Evolutionary conservation across 2,329 filamentous ascomycete genomes (phyloP).

Genomic region (Cercospora zeae-maydis): DNA sequence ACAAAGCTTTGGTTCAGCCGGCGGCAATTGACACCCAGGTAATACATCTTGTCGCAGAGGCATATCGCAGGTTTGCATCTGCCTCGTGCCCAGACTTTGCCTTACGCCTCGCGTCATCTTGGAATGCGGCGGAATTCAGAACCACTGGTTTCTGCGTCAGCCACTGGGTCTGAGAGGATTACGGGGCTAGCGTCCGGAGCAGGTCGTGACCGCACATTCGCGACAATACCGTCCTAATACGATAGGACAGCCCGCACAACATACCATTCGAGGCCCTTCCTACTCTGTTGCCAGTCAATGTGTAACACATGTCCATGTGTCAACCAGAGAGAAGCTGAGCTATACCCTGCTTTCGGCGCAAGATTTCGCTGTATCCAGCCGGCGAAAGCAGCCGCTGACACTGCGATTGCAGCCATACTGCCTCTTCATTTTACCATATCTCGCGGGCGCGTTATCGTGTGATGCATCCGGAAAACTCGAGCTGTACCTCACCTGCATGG

Average conservation of each 20-base stretch:
- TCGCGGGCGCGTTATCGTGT: not conserved
- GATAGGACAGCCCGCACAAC: not conserved
- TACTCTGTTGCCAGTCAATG: not conserved
- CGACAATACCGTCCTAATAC: not conserved
- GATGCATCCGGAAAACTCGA: not conserved
- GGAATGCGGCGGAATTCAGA: too few relatives aligned
- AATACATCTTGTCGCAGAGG: not conserved
- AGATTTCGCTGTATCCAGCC: not conserved
- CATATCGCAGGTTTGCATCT: too few relatives aligned
- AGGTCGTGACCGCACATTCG: not conserved
- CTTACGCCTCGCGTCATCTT: too few relatives aligned
- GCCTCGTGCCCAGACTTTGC: too few relatives aligned
- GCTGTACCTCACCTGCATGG: not conserved
- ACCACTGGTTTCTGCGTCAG: too few relatives aligned
- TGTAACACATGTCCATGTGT: not conserved
- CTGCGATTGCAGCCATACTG: not conserved
- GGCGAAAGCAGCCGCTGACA: not conserved
- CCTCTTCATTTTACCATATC: not conserved
- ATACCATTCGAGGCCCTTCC: not conserved
- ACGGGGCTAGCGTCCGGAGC: not conserved
- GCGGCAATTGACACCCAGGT: not conserved
- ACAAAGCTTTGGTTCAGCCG: conserved; percentile 1
- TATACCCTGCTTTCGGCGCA: not conserved
- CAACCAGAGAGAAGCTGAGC: too few relatives aligned
- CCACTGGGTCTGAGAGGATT: too few relatives aligned